Evolutionary conservation across 768 basidiomycete genomes (phyloP).

Genomic region (Trichaptum fuscoviolaceum): DNA sequence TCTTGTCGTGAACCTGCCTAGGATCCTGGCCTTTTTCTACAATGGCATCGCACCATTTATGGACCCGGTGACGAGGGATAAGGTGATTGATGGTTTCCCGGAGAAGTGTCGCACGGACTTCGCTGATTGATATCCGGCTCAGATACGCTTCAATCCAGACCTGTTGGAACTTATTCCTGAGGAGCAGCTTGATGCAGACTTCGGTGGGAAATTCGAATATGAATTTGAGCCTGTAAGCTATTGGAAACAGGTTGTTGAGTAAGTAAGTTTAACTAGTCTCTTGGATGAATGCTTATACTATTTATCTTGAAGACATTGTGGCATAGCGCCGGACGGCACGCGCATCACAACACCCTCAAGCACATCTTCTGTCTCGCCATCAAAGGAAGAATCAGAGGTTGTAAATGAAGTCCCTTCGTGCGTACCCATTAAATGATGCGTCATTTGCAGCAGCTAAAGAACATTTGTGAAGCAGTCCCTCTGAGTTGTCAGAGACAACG

Average conservation of each 20-base stretch:
- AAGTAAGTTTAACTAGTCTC: slow-evolving; percentile 19
- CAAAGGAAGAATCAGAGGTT: neutral
- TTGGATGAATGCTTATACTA: neutral
- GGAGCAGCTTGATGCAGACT: slow-evolving; percentile 75
- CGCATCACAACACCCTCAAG: neutral
- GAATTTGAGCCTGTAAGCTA: slow-evolving; percentile 70
- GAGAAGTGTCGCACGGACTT: neutral
- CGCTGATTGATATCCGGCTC: slow-evolving; percentile 4
- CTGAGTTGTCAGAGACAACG: neutral
- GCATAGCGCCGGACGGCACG: slow-evolving; percentile 47
- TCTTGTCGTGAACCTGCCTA: slow-evolving; percentile 75
- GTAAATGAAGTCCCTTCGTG: neutral
- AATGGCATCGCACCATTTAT: slow-evolving; percentile 83
- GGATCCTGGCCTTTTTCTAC: slow-evolving; percentile 69
- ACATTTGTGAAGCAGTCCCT: neutral
- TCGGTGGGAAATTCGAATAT: slow-evolving; percentile 71
- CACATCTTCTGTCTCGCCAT: neutral
- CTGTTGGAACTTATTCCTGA: slow-evolving; percentile 68
- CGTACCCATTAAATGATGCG: neutral
- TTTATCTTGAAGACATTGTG: slow-evolving; percentile 41
- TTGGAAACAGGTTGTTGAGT: slow-evolving; percentile 77
- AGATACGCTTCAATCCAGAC: slow-evolving; percentile 90
- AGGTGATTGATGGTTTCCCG: slow-evolving; percentile 37
- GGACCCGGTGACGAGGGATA: slow-evolving; percentile 84
- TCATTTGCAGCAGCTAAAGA: too few species aligned